Percentiles rank a stretch among this genome's conserved stretches.
phyloP scores from a whole-genome alignment of 116 monocot species.

The Zostera marina region DNA sequence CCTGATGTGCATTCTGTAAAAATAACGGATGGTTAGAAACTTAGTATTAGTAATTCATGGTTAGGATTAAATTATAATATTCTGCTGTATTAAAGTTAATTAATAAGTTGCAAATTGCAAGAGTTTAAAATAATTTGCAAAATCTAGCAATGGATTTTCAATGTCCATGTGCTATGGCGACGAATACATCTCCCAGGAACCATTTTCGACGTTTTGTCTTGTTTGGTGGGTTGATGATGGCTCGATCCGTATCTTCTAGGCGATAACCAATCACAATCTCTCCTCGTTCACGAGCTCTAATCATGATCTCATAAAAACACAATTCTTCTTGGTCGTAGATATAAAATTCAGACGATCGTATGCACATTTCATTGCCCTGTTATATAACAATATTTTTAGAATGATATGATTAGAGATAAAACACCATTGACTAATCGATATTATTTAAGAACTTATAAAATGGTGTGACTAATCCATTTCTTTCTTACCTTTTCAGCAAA shows the following conservation, averaged over 20 bases:
- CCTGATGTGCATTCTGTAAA: too few relatives aligned
- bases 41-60: too few relatives aligned
- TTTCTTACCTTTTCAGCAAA: slow-evolving; percentile 73
- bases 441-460: too few relatives aligned
- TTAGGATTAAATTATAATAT: too few relatives aligned
- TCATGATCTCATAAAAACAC: slow-evolving; percentile 75
- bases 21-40: too few relatives aligned
- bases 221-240: slow-evolving; percentile 55
- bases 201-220: slow-evolving; percentile 55
- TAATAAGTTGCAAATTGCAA: too few relatives aligned
- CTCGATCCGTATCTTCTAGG: slow-evolving; percentile 45
- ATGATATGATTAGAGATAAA: not conserved
- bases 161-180: slow-evolving; percentile 50
- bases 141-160: slow-evolving; percentile 2
- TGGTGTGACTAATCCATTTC: too few relatives aligned
- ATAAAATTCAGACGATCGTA: slow-evolving; percentile 67
- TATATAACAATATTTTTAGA: too few relatives aligned
- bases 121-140: too few relatives aligned
- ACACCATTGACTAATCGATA: not conserved
- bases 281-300: slow-evolving; percentile 39
- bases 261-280: slow-evolving; percentile 90
- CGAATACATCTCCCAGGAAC: slow-evolving; percentile 74
- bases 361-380: slow-evolving; percentile 81
- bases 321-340: slow-evolving; percentile 77
- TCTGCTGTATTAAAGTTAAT: too few relatives aligned